Evolutionary conservation across 2,329 filamentous ascomycete genomes (phyloP).

Genomic region (Clarireedia homoeocarpa): DNA sequence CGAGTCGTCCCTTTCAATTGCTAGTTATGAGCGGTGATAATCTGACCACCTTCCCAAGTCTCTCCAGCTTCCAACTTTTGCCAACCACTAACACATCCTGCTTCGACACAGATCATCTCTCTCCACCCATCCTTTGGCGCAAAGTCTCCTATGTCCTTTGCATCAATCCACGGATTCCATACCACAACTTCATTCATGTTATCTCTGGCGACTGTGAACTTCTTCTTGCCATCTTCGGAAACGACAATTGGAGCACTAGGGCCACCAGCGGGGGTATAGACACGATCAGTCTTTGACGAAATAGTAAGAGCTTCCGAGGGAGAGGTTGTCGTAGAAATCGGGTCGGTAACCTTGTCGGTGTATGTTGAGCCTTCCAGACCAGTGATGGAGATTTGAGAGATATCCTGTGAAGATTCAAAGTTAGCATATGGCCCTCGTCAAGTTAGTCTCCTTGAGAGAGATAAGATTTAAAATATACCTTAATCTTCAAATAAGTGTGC

Average conservation of each 20-base stretch:
- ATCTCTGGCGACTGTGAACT: constrained; percentile 71
- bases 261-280: constrained; percentile 67
- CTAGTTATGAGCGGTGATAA: constrained; percentile 9
- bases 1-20: background rate
- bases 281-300: constrained; percentile 73
- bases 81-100: constrained; percentile 76
- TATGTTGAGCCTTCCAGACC: constrained; percentile 73
- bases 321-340: constrained; percentile 53
- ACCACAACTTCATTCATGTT: constrained; percentile 84
- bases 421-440: constrained; percentile 7
- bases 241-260: constrained; percentile 53
- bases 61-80: constrained; percentile 76
- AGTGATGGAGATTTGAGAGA: constrained; percentile 61
- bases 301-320: constrained; percentile 55
- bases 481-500: constrained; percentile 81
- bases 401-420: constrained; percentile 51
- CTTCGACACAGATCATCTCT: constrained; percentile 91
- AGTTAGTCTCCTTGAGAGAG: too few species aligned
- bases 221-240: constrained; percentile 51
- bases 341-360: constrained; percentile 69
- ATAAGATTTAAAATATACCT: constrained; percentile 42
- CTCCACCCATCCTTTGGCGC: constrained; percentile 82
- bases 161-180: constrained; percentile 94
- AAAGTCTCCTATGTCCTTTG: constrained; percentile 79
- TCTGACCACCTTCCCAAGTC: constrained; percentile 49